Conservation (phyloP, 176 grass and related monocot genomes). For the Tuctoria greenei region DNA sequence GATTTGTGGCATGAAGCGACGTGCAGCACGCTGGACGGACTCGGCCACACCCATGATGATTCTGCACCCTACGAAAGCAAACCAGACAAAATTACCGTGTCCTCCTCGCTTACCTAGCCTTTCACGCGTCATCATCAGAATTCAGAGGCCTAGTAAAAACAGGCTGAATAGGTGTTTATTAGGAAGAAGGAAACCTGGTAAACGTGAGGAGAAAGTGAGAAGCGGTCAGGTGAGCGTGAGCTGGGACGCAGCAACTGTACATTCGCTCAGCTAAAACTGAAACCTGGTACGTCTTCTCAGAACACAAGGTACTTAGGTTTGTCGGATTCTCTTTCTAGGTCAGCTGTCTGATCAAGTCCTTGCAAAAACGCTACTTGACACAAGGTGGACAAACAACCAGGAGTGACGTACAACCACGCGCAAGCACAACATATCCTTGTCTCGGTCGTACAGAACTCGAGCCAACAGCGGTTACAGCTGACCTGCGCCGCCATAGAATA, state of each 20-base stretch:
- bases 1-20: slow-evolving; percentile 38
- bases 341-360: slow-evolving; percentile 35
- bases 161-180: not conserved
- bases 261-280: not conserved
- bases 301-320: not conserved
- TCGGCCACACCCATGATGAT: slow-evolving; percentile 13
- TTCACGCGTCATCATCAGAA: not conserved
- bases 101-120: not conserved
- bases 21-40: slow-evolving; percentile 12
- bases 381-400: not conserved
- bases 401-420: not conserved
- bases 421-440: not conserved
- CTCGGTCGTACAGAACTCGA: not conserved
- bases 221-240: not conserved
- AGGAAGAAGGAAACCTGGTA: not conserved
- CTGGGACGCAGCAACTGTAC: not conserved
- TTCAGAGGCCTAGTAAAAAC: not conserved
- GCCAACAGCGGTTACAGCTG: not conserved
- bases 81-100: not conserved
- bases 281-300: not conserved
- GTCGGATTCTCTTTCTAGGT: not conserved
- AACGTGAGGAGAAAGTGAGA: not conserved
- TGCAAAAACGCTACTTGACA: not conserved
- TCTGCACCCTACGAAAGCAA: slow-evolving; percentile 16
- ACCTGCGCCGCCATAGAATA: not conserved